These are phyloP conservation scores for Davidsoniella virescens DNA, from an alignment of 2,329 filamentous ascomycete genomes.

Conservation along the genomic window DNA sequence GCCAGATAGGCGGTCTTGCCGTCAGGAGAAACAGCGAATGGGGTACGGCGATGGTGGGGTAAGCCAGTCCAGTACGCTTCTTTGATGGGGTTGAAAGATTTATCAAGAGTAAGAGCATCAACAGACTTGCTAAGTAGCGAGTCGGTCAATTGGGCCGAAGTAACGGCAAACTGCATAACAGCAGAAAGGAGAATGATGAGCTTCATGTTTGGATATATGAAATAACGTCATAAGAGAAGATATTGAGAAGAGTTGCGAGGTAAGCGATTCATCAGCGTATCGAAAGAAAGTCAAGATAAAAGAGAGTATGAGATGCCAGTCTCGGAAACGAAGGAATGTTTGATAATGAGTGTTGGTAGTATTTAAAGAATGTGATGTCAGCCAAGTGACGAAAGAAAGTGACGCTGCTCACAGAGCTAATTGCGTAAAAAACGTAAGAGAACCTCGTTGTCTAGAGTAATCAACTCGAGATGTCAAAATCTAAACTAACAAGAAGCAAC, in stretches of 20 bases:
- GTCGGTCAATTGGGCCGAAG: conserved; percentile 4
- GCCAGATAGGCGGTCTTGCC: conserved; percentile 42
- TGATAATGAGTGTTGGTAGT: not conserved
- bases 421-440: not conserved
- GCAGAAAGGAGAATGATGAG: not conserved
- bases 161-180: conserved; percentile 2
- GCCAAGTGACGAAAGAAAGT: conserved; percentile 2
- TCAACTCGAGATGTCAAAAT: too few species aligned
- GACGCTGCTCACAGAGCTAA: conserved; percentile 6
- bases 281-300: not conserved
- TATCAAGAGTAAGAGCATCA: conserved; percentile 31
- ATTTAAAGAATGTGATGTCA: conserved; percentile 7
- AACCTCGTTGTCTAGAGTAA: too few species aligned
- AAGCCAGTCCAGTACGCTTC: conserved; percentile 44
- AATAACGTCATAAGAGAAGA: not conserved
- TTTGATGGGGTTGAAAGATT: conserved; percentile 39
- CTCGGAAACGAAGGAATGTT: not conserved
- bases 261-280: not conserved
- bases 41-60: conserved; percentile 44
- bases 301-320: conserved; percentile 6
- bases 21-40: conserved; percentile 45
- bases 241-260: not conserved
- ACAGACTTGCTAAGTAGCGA: conserved; percentile 19
- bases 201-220: not conserved
- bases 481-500: too few species aligned